These are phyloP conservation scores for sunflower (Helianthus annuus) DNA, from an alignment of 129 eudicot genomes.

Conservation along the genomic window DNA sequence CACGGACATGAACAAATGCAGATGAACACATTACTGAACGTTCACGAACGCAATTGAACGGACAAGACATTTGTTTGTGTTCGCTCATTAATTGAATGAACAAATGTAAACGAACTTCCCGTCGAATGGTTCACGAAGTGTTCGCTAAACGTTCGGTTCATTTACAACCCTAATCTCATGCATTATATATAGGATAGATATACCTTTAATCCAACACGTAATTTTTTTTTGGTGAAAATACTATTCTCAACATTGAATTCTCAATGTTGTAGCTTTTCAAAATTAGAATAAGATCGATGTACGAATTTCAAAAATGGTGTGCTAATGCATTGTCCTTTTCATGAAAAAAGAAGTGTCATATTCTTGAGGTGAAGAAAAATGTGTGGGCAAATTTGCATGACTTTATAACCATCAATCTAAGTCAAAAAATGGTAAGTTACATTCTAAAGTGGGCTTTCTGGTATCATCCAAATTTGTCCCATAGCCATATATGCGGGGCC, in stretches of 20 bases:
- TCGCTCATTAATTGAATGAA: no score
- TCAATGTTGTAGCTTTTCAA: not conserved
- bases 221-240: not conserved
- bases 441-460: not conserved
- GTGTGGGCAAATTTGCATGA: conserved; percentile 3
- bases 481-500: not conserved
- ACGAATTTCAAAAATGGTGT: not conserved
- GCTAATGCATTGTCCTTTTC: not conserved
- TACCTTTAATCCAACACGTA: not conserved
- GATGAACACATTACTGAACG: no score
- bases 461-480: not conserved
- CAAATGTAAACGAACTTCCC: no score
- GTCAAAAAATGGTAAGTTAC: not conserved
- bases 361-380: not conserved
- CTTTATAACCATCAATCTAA: not conserved
- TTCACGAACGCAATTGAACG: no score
- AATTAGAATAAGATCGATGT: not conserved
- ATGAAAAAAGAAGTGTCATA: not conserved
- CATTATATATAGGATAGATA: not conserved
- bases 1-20: no score
- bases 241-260: not conserved
- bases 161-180: no score
- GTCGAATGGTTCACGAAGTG: no score
- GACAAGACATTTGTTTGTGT: no score
- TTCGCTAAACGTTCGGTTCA: no score